Evolutionary conservation across 2,329 filamentous ascomycete species (phyloP), one percentile per base, ranked within the genome.

Genomic region (Chrysoporthe cubensis): DNA sequence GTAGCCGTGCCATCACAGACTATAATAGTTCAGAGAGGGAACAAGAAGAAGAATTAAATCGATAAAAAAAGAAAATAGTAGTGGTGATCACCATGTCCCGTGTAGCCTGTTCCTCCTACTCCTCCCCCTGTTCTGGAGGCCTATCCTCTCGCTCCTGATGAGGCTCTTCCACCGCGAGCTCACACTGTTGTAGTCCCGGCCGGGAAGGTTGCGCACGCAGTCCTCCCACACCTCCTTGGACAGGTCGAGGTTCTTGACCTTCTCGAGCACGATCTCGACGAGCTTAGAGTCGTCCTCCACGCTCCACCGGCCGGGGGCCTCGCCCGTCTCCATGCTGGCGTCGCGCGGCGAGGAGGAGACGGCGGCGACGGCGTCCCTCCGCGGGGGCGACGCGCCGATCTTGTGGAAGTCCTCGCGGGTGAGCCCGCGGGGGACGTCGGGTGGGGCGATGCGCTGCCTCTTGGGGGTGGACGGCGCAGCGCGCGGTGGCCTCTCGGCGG

Each of bases 221-320:
- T 91, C 88, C 68, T 89, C 86, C 88, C 88, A 90, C 67, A 91
- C 88, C 62, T 83, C 82, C 77, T 87, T 89, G 72, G 84, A 85
- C 32, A 91, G 81, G 26, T 69, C 68, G 58, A 69, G 67, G 37
- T 69, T 67, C 77, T 85, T 86, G 66, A 91, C 81, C 79, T 90
- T 90, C 75, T 89, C 87, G 6, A 91, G 80, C 50, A 91, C 87
- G 21, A 91, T 82, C 77, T 90, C 88, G n/a, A 91, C 86, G 1
- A 91, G 80, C 67, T 89, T 81, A 67, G 87, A 82, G 75, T 91
- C 88, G 70, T 91, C 88, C 71, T 90, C 88, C 2, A 81, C 80
- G 68, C 83, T 88, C 89, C 89, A 91, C 50, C 79, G 78, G 67
- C 81, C 79, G 65, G 80, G 82, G 68, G 43, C 18, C 2, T 76